These are phyloP conservation scores for Cryptosporidium baileyi DNA, from an alignment of 169 alveolate genomes.

Conservation along the genomic window DNA sequence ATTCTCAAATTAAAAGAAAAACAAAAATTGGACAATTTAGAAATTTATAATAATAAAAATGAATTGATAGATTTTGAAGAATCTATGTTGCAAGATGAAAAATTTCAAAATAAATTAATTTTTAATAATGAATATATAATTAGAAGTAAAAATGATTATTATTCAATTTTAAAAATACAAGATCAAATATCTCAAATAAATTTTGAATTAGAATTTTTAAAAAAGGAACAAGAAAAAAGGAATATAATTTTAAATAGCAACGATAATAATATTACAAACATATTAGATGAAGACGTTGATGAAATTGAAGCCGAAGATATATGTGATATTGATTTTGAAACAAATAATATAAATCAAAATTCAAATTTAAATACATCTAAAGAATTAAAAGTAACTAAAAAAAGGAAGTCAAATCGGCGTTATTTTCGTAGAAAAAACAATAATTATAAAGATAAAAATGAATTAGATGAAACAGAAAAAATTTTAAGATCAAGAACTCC, in stretches of 20 bases:
- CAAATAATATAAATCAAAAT: not conserved
- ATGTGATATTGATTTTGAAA: slow-evolving; percentile 1
- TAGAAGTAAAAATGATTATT: not conserved
- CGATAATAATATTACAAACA: not conserved
- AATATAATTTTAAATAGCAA: not conserved
- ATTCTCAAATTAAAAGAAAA: no score
- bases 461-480: slow-evolving; percentile 34
- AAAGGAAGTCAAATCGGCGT: slow-evolving; percentile 10
- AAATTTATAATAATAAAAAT: no score
- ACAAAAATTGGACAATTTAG: no score
- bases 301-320: not conserved
- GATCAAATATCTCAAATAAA: slow-evolving; percentile 35
- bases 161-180: not conserved
- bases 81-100: no score
- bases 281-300: slow-evolving; percentile 57
- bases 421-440: slow-evolving; percentile 50
- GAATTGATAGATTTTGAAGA: no score
- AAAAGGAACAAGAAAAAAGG: slow-evolving; percentile 7
- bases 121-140: not conserved
- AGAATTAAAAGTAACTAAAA: slow-evolving; percentile 17
- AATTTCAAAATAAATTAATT: not conserved
- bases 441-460: slow-evolving; percentile 28
- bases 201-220: slow-evolving; percentile 3
- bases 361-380: not conserved
- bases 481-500: slow-evolving; percentile 61